Conservation (phyloP, 2,329 filamentous ascomycete genomes). For the Colletotrichum sp. region DNA sequence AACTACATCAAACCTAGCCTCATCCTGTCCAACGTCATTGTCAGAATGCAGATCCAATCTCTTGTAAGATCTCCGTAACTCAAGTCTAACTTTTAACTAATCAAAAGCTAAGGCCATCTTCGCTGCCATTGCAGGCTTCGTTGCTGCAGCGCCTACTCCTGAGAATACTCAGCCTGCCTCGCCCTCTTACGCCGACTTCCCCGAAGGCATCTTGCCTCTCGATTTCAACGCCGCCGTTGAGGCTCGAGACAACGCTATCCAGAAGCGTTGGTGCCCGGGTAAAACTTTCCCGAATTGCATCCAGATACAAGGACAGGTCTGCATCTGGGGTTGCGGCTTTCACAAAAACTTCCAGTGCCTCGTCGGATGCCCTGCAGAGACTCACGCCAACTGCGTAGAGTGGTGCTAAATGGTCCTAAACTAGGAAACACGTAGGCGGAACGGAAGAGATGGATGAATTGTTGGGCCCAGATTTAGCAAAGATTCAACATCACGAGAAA, state of each 20-base stretch:
- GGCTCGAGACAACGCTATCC: not conserved
- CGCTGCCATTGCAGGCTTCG: not conserved
- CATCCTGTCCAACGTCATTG: not conserved
- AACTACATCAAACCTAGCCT: not conserved
- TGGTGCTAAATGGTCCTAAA: not conserved
- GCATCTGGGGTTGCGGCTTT: not conserved
- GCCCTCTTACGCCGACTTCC: not conserved
- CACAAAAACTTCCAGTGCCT: not conserved
- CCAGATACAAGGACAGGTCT: not conserved
- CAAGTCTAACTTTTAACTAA: not conserved
- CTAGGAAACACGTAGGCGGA: not conserved
- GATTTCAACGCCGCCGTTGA: not conserved
- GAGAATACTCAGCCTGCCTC: not conserved
- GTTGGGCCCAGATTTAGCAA: not conserved
- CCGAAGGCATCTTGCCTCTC: not conserved
- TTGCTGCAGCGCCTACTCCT: not conserved
- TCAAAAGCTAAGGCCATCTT: not conserved
- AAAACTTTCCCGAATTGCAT: not conserved
- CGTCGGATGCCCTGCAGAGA: not conserved
- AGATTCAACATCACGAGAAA: not conserved
- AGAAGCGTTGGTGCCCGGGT: not conserved
- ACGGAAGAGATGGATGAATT: not conserved
- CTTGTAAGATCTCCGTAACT: not conserved
- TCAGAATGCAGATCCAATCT: not conserved
- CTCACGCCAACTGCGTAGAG: not conserved